A percentile compares a stretch with the other conserved stretches of the same genome.
Conservation (phyloP, 2,329 filamentous ascomycete genomes). For the Fusarium verrucosum region DNA sequence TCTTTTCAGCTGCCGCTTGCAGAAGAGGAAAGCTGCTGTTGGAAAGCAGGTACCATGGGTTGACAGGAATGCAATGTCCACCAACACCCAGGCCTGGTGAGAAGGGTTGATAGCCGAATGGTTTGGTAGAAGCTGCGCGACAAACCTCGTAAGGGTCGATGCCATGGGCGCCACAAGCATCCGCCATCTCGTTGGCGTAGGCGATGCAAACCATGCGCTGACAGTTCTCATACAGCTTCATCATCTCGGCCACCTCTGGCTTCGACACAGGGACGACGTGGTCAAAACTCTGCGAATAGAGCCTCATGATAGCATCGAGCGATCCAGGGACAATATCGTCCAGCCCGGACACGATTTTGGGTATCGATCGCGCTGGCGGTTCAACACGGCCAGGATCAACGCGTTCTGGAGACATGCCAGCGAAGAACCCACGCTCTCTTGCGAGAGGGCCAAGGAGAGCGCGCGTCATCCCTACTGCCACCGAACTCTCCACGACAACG, state of each 20-base stretch:
- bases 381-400: constrained; percentile 61
- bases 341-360: constrained; percentile 64
- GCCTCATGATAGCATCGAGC: constrained; percentile 52
- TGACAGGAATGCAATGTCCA: constrained; percentile 66
- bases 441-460: constrained; percentile 58
- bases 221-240: constrained; percentile 67
- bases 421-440: constrained; percentile 53
- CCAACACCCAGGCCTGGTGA: constrained; percentile 61
- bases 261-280: constrained; percentile 58
- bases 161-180: constrained; percentile 56
- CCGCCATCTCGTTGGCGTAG: constrained; percentile 66
- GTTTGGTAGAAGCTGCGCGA: constrained; percentile 59
- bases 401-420: constrained; percentile 62
- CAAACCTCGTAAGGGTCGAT: constrained; percentile 64
- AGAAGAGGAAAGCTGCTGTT: constrained; percentile 60
- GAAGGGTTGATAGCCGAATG: constrained; percentile 62
- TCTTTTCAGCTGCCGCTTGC: constrained; percentile 54
- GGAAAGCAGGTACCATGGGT: constrained; percentile 62
- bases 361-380: constrained; percentile 55
- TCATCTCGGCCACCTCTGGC: constrained; percentile 67
- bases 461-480: constrained; percentile 64
- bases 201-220: constrained; percentile 65
- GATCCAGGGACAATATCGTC: constrained; percentile 58
- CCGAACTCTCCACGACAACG: constrained; percentile 63
- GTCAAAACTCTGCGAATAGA: constrained; percentile 61